phyloP scores from a whole-genome alignment of 2,329 filamentous ascomycete genomes.

The Alternaria dauci region DNA sequence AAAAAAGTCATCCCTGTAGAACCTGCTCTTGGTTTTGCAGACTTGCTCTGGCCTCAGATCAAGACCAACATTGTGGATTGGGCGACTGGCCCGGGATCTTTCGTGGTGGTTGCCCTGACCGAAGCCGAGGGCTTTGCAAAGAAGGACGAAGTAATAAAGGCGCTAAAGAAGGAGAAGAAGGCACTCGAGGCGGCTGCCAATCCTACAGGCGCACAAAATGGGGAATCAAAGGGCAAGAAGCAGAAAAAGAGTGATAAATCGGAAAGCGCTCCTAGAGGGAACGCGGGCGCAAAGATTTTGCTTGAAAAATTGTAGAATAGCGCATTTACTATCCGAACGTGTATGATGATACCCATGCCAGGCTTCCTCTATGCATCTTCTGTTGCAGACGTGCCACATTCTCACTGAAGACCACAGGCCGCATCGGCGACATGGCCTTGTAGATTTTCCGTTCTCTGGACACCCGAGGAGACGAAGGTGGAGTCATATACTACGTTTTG shows the following conservation, averaged over 20 bases:
- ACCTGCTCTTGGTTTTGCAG: conserved; percentile 80
- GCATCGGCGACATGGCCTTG: no score
- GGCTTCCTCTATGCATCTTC: background rate
- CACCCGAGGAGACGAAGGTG: background rate
- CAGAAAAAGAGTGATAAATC: conserved; percentile 52
- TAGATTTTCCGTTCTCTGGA: background rate
- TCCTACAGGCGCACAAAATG: conserved; percentile 54
- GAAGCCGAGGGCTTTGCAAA: conserved; percentile 75
- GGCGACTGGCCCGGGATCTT: conserved; percentile 86
- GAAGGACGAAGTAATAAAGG: conserved; percentile 71
- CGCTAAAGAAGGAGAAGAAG: conserved; percentile 77
- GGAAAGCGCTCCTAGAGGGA: conserved; percentile 49
- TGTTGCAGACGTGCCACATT: background rate
- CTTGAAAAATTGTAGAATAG: conserved; percentile 51
- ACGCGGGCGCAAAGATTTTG: conserved; percentile 58
- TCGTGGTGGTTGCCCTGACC: conserved; percentile 81
- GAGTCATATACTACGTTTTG: background rate
- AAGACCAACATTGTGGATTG: conserved; percentile 77
- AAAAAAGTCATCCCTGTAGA: conserved; percentile 75
- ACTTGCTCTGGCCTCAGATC: conserved; percentile 82
- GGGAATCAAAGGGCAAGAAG: conserved; percentile 41
- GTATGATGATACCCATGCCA: conserved; percentile 14
- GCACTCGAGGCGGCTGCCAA: conserved; percentile 71
- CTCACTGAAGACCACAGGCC: background rate
- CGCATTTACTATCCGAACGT: conserved; percentile 3